Percentiles rank a stretch among this genome's conserved stretches.
These are phyloP conservation scores for Trypanosoma boissoni DNA, from an alignment of 208 protist genomes.

Conservation along the genomic window DNA sequence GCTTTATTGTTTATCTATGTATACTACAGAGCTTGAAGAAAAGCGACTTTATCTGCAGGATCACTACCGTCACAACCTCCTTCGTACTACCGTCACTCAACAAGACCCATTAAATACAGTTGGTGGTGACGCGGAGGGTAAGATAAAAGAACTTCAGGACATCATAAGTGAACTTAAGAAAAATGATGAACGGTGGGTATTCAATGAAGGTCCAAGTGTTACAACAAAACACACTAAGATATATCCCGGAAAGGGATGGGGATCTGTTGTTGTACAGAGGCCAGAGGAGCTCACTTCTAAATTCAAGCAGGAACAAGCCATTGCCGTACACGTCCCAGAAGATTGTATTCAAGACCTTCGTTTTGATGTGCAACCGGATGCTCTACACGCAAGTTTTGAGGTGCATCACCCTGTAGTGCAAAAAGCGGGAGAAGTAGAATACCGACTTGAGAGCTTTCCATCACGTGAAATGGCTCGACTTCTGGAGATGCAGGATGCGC, in stretches of 20 bases:
- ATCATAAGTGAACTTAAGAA: conserved; percentile 33
- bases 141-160: conserved; percentile 29
- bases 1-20: conserved; percentile 44
- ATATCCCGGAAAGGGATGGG: conserved; percentile 37
- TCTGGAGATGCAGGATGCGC: conserved; percentile 26
- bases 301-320: conserved; percentile 35
- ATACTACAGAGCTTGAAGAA: conserved; percentile 49
- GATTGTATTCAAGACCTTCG: conserved; percentile 29
- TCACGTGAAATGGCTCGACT: conserved; percentile 41
- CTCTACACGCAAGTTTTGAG: conserved; percentile 29
- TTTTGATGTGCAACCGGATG: conserved; percentile 18
- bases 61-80: conserved; percentile 29
- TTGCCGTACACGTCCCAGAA: conserved; percentile 36
- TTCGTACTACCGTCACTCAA: conserved; percentile 11
- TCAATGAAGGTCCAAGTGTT: conserved; percentile 23
- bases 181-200: conserved; percentile 36
- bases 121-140: neutral
- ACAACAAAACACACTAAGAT: conserved; percentile 32
- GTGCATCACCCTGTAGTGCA: conserved; percentile 35
- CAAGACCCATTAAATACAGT: neutral
- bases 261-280: conserved; percentile 23
- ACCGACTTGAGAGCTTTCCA: conserved; percentile 28
- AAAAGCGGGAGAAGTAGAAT: conserved; percentile 25
- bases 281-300: conserved; percentile 36
- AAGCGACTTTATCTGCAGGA: conserved; percentile 51